Percentiles rank a stretch among this genome's conserved stretches.
Conservation (phyloP, 345 rosid species). For the Raphanus sativus region DNA sequence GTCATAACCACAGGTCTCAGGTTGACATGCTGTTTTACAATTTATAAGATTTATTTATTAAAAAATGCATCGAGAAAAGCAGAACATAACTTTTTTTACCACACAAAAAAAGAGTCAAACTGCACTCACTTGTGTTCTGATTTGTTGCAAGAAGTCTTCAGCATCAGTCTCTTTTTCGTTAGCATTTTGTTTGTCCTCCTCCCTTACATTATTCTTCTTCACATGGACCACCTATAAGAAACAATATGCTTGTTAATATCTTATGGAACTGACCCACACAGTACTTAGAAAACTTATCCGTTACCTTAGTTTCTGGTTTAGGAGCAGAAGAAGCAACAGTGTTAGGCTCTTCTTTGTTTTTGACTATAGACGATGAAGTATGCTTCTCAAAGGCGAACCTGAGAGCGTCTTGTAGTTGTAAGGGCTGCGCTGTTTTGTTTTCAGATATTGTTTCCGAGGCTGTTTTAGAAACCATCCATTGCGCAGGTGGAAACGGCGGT, state of each 20-base stretch:
- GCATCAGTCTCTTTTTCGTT: constrained; percentile 54
- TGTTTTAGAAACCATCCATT: constrained; percentile 59
- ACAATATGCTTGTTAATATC: constrained; percentile 12
- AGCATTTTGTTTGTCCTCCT: constrained; percentile 45
- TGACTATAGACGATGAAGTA: constrained; percentile 36
- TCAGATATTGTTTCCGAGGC: constrained; percentile 35
- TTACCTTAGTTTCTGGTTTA: constrained; percentile 52
- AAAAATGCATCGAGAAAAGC: constrained; percentile 14
- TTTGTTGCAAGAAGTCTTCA: constrained; percentile 83
- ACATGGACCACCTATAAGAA: constrained; percentile 42
- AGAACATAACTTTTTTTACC: background rate
- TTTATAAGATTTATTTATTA: background rate
- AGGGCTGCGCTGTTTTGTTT: constrained; percentile 40
- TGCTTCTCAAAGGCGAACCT: constrained; percentile 42
- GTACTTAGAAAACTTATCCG: background rate
- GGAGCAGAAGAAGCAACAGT: constrained; percentile 37
- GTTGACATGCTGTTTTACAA: constrained; percentile 59
- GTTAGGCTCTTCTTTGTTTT: constrained; percentile 35
- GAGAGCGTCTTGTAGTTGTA: constrained; percentile 36
- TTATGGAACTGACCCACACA: constrained; percentile 3
- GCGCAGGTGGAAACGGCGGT: constrained; percentile 78
- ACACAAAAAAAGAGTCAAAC: background rate
- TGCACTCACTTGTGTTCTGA: constrained; percentile 74
- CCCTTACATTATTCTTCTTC: constrained; percentile 50
- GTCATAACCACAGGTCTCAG: constrained; percentile 58